Conservation (phyloP, 768 basidiomycete species). For the Auricularia heimuer region DNA sequence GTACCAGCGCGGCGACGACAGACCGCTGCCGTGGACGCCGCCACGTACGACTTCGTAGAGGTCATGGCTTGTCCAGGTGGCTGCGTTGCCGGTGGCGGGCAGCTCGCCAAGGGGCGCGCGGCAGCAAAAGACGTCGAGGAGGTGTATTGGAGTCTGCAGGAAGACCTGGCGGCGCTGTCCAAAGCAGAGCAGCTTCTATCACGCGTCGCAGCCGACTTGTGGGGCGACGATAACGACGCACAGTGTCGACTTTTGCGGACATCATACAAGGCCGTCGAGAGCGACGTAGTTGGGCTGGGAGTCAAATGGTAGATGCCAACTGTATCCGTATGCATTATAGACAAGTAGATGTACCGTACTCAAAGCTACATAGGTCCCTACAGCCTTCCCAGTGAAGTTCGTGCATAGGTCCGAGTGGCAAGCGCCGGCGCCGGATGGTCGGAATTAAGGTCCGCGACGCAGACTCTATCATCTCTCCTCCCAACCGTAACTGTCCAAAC, state of each 20-base stretch:
- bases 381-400: no score
- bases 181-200: conserved; percentile 30
- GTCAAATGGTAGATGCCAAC: conserved; percentile 50
- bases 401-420: no score
- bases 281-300: conserved; percentile 66
- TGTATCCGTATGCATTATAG: background rate
- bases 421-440: no score
- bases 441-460: no score
- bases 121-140: conserved; percentile 57
- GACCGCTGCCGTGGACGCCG: conserved; percentile 20
- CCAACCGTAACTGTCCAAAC: background rate
- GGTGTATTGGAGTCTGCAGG: conserved; percentile 56
- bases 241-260: conserved; percentile 57
- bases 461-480: no score
- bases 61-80: conserved; percentile 99
- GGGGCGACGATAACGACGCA: conserved; percentile 36
- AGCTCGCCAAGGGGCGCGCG: conserved; percentile 30
- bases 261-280: conserved; percentile 75
- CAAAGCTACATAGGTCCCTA: no score
- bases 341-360: no score
- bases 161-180: conserved; percentile 34
- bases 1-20: conserved; percentile 51
- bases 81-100: conserved; percentile 96
- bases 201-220: conserved; percentile 33
- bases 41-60: conserved; percentile 81